Evolutionary conservation across 78 protist genomes (phyloP).

Genomic region (Cavenderia fasciculata): DNA sequence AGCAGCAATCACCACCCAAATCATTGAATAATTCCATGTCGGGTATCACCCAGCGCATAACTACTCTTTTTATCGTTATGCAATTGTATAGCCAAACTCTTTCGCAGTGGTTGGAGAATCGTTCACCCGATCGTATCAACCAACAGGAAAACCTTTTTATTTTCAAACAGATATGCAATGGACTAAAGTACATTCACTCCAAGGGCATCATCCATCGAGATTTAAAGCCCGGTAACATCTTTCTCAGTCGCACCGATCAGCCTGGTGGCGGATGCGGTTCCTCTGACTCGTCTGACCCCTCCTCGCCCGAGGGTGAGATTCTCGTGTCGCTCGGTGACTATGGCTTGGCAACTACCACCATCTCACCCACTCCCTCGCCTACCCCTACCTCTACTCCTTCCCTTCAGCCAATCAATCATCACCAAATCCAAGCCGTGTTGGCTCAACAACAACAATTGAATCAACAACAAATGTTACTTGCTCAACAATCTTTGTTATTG

Average conservation of each 20-base stretch:
- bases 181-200: conserved; percentile 73
- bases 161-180: conserved; percentile 77
- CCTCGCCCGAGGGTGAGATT: conserved; percentile 5
- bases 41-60: background rate
- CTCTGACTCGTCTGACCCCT: conserved; percentile 1
- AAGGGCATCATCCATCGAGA: conserved; percentile 82
- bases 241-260: conserved; percentile 11
- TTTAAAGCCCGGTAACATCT: conserved; percentile 80
- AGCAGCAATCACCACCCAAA: conserved; percentile 24
- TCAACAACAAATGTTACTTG: background rate
- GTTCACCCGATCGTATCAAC: conserved; percentile 61
- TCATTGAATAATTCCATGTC: background rate
- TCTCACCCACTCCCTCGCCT: conserved; percentile 57
- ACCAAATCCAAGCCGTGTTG: background rate
- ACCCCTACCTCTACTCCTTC: conserved; percentile 71
- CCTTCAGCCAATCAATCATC: conserved; percentile 29
- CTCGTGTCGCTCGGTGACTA: conserved; percentile 64
- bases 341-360: conserved; percentile 42
- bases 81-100: conserved; percentile 70
- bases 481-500: too few species aligned
- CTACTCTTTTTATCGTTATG: conserved; percentile 68
- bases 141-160: conserved; percentile 67
- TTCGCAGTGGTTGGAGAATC: conserved; percentile 66
- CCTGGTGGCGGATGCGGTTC: background rate
- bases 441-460: background rate